Conservation (phyloP, 139 green algal species). For the Micromonas pusilla region DNA sequence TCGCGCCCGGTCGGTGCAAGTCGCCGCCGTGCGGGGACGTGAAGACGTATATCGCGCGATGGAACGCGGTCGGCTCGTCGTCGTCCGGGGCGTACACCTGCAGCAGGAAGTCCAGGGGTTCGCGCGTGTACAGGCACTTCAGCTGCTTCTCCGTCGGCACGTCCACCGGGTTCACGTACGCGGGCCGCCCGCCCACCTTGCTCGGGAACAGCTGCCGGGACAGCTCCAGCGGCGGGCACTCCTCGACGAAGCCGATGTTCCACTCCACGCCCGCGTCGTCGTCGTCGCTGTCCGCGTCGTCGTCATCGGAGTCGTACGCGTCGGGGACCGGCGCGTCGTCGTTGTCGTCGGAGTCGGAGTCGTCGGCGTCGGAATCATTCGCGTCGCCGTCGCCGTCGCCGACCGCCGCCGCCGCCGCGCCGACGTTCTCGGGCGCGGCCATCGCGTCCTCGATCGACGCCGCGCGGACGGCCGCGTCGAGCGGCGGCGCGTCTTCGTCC, state of each 20-base stretch:
- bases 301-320: not conserved
- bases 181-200: slow-evolving; percentile 35
- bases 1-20: slow-evolving; percentile 46
- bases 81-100: slow-evolving; percentile 42
- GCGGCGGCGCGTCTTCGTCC: not conserved
- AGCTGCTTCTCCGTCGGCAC: slow-evolving; percentile 46
- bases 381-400: not conserved
- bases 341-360: not conserved
- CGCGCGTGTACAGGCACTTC: slow-evolving; percentile 49
- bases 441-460: not conserved
- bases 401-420: not conserved
- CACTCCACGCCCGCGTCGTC: slow-evolving; percentile 7
- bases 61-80: slow-evolving; percentile 10
- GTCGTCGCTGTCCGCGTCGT: slow-evolving; percentile 2
- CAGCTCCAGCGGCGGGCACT: not conserved
- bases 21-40: slow-evolving; percentile 40
- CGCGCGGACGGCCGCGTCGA: not conserved
- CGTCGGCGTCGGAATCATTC: not conserved
- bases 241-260: not conserved
- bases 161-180: slow-evolving; percentile 62
- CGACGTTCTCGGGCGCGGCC: not conserved
- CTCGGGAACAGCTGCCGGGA: not conserved
- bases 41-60: slow-evolving; percentile 18
- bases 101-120: slow-evolving; percentile 52
- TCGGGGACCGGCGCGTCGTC: not conserved